Base-by-base conservation (phyloP, 2,329 filamentous ascomycete genomes). In the Beauveria asiatica region DNA sequence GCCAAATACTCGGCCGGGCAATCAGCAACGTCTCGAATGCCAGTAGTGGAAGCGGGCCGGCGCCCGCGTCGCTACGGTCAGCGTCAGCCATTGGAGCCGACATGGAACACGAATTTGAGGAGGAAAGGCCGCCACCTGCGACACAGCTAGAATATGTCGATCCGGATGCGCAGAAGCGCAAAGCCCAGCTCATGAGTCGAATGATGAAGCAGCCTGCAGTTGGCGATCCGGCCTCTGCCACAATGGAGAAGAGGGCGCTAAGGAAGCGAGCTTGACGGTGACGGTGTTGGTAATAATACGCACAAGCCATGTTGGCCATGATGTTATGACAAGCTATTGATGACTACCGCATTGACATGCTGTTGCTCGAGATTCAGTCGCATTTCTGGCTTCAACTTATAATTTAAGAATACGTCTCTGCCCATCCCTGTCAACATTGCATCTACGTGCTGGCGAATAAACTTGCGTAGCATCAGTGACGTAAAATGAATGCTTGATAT, bases 141-240 rank as follows among this genome's bases (percentile, higher is more conserved):
- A 83, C 82, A 8, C 81, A 85, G 68, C 70, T 85, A 3, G 76
- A 76, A 61, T 84, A 84, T 60, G 73, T 77, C 5, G 79, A 83
- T 61, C 76, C 79, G 0, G 76, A 80, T 19, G 80, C 79, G 3
- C 70, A 74, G 62, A 70, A 72, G 61, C 72, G 72, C 56, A 78
- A 76, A 66, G 74, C 72, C 33, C 70, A 72, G 62, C 65, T 82
- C 19, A 75, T 80, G 72, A 76, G 68, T 56, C 76, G 74, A 63
- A 78, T 81, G 72, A 70, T 70, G 64, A 66, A 68, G 2, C 67
- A 64, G 11, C 30, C 55, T 11, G 37, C 17, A n/a, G 44, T 10
- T n/a, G 56, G 41, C 11, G 37, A 44, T 19, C 37, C 27, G n/a
- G 30, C 42, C 10, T 10, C 16, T 30, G 30, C 42, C 11, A 6